Evolutionary conservation across 1,284 basidiomycete species (phyloP).

Genomic region (Ceratobasidium theobromae): DNA sequence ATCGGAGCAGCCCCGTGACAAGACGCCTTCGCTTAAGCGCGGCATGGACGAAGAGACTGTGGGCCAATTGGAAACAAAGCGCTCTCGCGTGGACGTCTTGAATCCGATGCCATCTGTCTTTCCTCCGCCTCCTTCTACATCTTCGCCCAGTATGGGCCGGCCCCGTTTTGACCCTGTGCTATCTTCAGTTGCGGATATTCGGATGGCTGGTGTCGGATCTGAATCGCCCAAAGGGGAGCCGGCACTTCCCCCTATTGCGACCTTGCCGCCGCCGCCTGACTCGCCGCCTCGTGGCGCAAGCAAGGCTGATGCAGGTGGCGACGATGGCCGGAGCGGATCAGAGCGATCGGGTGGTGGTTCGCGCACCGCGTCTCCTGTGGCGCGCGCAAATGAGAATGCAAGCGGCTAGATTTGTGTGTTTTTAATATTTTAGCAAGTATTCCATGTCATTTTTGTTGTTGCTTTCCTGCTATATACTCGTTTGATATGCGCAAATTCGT

Average conservation of each 20-base stretch:
- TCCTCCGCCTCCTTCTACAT: slow-evolving; percentile 30
- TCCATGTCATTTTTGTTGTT: not conserved
- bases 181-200: slow-evolving; percentile 17
- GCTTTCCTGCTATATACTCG: not conserved
- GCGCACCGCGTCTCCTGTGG: not conserved
- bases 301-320: not conserved
- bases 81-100: slow-evolving; percentile 59
- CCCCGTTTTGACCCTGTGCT: slow-evolving; percentile 11
- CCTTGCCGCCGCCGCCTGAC: slow-evolving; percentile 29
- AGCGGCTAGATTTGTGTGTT: not conserved
- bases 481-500: not conserved
- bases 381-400: not conserved
- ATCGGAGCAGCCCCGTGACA: slow-evolving; percentile 23
- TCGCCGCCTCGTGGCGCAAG: slow-evolving; percentile 13
- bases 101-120: slow-evolving; percentile 39
- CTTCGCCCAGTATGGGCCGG: slow-evolving; percentile 20
- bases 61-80: slow-evolving; percentile 56
- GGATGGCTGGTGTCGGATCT: slow-evolving; percentile 6
- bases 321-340: slow-evolving; percentile 8
- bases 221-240: slow-evolving; percentile 26
- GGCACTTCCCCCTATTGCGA: slow-evolving; percentile 37
- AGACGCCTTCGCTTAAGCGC: slow-evolving; percentile 56
- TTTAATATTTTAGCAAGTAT: not conserved
- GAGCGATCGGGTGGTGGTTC: slow-evolving; percentile 5
- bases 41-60: slow-evolving; percentile 49